Base-by-base conservation (phyloP, 768 basidiomycete genomes). In the Suillus subalutaceus region DNA sequence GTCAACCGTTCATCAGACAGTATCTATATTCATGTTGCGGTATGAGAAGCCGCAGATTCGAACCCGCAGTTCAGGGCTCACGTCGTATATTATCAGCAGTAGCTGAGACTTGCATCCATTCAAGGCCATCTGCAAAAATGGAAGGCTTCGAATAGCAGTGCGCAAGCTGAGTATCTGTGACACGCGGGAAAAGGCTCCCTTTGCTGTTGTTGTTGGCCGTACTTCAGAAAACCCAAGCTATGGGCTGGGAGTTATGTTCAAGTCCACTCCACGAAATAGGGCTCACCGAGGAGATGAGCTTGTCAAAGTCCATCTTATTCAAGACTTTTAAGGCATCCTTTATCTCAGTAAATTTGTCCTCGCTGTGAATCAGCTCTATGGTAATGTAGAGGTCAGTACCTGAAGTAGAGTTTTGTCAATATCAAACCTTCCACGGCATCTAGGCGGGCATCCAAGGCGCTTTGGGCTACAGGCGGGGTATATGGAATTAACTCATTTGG, bases 241-340 rank as follows among this genome's bases (percentile, higher is more conserved):
- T n/a, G 52, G 59, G 40, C 13, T 61, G 23, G 18, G 35, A n/a
- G 38, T 61, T 8, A 63, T 57, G 13, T 32, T 62, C n/a, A 30
- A 26, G 32, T 38, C 38, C 4, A 61, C 32, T 7, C 46, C 5
- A 2, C 52, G 13, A 8, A 41, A 16, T 3, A 26, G 40, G 6
- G 68, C 82, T 66, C 71, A 90, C 92, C 35, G 86, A 86, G 57
- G 85, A 87, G 43, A 94, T 90, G 8, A 97, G 79, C 73, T 92
- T 96, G 76, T 98, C 96, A 35, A 97, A 85, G 71, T 99, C 97
- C 75, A 92, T 82, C 72, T 91, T 90, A 73, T 92, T 89, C 63
- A 95, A 77, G 2, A 82, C 76, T 74, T 88, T 90, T 55, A 96
- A 80, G 0, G 89, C 90, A 67, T 87, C 85, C 63, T 88, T 84